Conservation (phyloP, 108 stramenopile genomes). For the Skeletonema grethae region DNA sequence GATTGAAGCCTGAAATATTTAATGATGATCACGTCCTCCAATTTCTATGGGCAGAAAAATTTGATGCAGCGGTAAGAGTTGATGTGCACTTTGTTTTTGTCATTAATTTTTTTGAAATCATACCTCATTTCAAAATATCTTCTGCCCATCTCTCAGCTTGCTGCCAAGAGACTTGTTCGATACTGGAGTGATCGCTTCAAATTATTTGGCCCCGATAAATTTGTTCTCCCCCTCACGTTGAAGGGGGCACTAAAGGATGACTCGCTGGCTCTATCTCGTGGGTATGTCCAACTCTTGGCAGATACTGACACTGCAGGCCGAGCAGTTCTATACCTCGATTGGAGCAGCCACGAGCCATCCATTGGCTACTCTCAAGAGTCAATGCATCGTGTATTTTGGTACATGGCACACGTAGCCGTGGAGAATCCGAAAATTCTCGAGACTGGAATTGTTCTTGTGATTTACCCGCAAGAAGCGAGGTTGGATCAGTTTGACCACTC, state of each 20-base stretch:
- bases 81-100: not conserved
- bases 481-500: conserved; percentile 44
- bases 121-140: not conserved
- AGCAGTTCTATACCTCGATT: conserved; percentile 40
- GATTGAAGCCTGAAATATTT: conserved; percentile 23
- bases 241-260: conserved; percentile 45
- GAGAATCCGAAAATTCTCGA: conserved; percentile 25
- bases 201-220: conserved; percentile 45
- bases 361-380: conserved; percentile 35
- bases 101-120: not conserved
- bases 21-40: conserved; percentile 31
- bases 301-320: conserved; percentile 41
- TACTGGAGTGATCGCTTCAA: conserved; percentile 41
- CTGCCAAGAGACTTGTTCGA: conserved; percentile 33
- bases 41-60: conserved; percentile 36
- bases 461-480: conserved; percentile 45
- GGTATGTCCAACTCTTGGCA: conserved; percentile 38
- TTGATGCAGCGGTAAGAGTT: conserved; percentile 22
- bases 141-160: conserved; percentile 4
- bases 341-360: conserved; percentile 41
- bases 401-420: conserved; percentile 36
- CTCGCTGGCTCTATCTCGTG: conserved; percentile 25
- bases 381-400: conserved; percentile 41
- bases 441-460: conserved; percentile 30
- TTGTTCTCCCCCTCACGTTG: conserved; percentile 34